These are phyloP conservation scores for Populus hybrid DNA, from an alignment of 441 rosid species.

Conservation along the genomic window DNA sequence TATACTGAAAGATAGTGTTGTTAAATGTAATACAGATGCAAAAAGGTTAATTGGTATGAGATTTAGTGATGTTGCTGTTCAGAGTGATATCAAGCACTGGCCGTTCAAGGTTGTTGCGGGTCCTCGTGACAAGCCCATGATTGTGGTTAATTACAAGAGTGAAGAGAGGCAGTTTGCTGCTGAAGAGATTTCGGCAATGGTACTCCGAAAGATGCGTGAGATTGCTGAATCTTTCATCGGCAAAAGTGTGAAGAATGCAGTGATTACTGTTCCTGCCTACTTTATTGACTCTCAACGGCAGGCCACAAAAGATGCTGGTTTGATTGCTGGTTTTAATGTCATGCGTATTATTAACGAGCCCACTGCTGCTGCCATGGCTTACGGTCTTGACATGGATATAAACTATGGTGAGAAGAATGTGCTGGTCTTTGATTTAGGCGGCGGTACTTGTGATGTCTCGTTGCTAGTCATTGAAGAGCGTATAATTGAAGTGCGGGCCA, in stretches of 20 bases:
- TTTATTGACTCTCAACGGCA: constrained; percentile 60
- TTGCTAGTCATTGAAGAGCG: constrained; percentile 61
- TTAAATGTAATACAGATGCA: not conserved
- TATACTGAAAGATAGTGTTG: no score
- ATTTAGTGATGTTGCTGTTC: constrained; percentile 42
- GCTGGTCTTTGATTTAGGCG: constrained; percentile 43
- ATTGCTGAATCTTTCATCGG: constrained; percentile 61
- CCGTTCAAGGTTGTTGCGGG: constrained; percentile 52
- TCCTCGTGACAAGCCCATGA: constrained; percentile 32
- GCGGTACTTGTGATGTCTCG: constrained; percentile 71
- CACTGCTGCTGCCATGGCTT: constrained; percentile 67
- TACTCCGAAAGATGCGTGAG: constrained; percentile 54
- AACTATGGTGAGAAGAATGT: constrained; percentile 64
- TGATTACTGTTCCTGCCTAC: constrained; percentile 66
- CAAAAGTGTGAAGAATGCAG: constrained; percentile 42
- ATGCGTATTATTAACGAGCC: constrained; percentile 54
- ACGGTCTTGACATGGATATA: constrained; percentile 56
- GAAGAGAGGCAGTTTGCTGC: constrained; percentile 62
- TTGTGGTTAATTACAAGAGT: constrained; percentile 33
- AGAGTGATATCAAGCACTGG: constrained; percentile 42
- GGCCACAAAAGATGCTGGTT: constrained; percentile 48
- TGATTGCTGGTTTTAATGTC: constrained; percentile 35
- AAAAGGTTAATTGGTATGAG: constrained; percentile 59
- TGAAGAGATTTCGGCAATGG: constrained; percentile 58
- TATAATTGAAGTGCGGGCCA: constrained; percentile 58